phyloP scores from a whole-genome alignment of 108 stramenopile species.

The Pseudonitzschia multistriata region DNA sequence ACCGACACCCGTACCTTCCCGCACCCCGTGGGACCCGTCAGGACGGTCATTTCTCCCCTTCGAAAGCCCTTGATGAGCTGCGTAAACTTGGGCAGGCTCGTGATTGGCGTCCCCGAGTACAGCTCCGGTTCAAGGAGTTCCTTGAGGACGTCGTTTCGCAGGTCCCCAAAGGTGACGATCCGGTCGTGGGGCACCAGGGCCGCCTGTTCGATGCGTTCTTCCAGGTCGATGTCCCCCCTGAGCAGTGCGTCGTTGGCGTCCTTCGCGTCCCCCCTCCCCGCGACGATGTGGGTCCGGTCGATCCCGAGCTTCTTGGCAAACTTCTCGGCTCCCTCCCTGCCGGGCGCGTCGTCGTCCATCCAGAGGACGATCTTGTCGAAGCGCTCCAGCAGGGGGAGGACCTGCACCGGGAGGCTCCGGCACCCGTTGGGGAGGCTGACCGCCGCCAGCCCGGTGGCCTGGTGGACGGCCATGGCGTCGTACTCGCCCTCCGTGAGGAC shows the following conservation, averaged over 20 bases:
- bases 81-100: conserved; percentile 85
- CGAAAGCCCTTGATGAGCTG: conserved; percentile 90
- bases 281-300: conserved; percentile 71
- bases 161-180: conserved; percentile 75
- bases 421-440: conserved; percentile 93
- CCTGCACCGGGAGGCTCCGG: conserved; percentile 81
- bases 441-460: conserved; percentile 84
- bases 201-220: conserved; percentile 51
- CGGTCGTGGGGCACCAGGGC: conserved; percentile 65
- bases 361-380: conserved; percentile 92
- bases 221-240: conserved; percentile 63
- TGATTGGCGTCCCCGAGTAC: conserved; percentile 58
- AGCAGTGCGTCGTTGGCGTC: conserved; percentile 98
- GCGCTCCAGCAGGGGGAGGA: conserved; percentile 87
- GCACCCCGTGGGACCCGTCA: conserved; percentile 92
- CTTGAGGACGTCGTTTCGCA: conserved; percentile 71
- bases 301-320: conserved; percentile 90
- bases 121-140: conserved; percentile 81
- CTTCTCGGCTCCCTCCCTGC: conserved; percentile 83
- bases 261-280: conserved; percentile 56
- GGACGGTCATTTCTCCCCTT: conserved; percentile 93
- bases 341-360: conserved; percentile 95
- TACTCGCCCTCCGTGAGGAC: conserved; percentile 98
- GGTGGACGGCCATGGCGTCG: conserved; percentile 97
- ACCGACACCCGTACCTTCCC: conserved; percentile 51